Base-by-base conservation (phyloP, 2,329 filamentous ascomycete species). In the Penicillium sp. region DNA sequence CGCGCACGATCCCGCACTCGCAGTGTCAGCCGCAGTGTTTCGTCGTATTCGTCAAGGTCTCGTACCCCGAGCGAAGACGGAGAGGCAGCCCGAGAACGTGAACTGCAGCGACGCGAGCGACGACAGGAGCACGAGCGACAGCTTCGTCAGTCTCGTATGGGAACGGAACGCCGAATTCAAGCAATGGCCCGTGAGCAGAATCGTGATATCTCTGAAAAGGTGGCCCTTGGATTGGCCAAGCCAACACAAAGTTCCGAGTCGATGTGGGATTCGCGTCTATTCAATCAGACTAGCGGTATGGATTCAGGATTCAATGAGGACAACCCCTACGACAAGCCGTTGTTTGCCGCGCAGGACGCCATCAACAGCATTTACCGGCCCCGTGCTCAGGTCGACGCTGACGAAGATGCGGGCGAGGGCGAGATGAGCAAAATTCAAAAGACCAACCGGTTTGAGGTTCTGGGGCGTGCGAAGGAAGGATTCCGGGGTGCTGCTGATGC, bases 221-320 rank as follows among this genome's bases (percentile, higher is more conserved):
- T 98, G 22, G 92, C 92, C 1, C 75, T 98, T 4, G 92, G 92
- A 3, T 69, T 96, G 32, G 92, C 92, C 4, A 98, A 96, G 65
- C 92, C 92, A 2, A 95, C 92, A 3, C 84, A 92, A 60, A 85
- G 82, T 34, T 83, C 83, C 38, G 92, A 98, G 64, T 82, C 85
- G 15, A 96, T 96, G 92, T 98, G 93, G 69, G 92, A 98, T 68
- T 93, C 88, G 2, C 76, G 92, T 27, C 69, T 98, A 18, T 98
- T 98, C 68, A 95, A 96, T 67, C 87, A 94, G 67, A 84, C 81
- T 4, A 89, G 84, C 53, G 92, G 92, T 0, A 93, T 98, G 60
- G 83, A 88, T 52, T 77, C 81, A 35, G 92, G 90, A 0, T 88
- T 95, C 74, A 98, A 98, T 64, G 92, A 98, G 64, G 92, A 98